Base-by-base conservation (phyloP, 164 flowering plant genomes). In the Nelumbo lutea region DNA sequence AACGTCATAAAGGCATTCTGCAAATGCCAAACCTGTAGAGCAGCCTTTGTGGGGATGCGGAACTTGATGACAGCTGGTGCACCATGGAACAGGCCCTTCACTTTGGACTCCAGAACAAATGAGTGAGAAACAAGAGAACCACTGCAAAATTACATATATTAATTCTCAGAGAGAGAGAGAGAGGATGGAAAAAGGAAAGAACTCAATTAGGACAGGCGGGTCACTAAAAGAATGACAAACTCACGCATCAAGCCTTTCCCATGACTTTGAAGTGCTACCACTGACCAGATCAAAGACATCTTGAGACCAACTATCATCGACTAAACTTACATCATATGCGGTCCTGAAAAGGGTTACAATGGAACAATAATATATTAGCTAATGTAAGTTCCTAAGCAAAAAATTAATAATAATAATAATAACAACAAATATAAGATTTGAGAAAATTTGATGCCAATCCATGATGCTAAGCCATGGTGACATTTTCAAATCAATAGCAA, bases 171-270 rank as follows among this genome's bases (percentile, higher is more conserved):
- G 27, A 27, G 27, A 27, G 27, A 27, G 57, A 3, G 4, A 50
- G 11, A 13, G 53, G 55, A 52, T 45, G 5, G 11, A 61, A 38
- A 57, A 40, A 15, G 66, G 38, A 51, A 52, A 0, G 15, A 59
- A 13, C 42, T 41, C 61, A 10, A 5, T 11, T 11, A 56, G 46
- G 61, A 9, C 45, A 15, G 1, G 5, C 2, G 13, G 15, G 39
- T 8, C 45, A 57, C 27, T 8, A 67, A 67, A 44, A 60, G 15
- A 66, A 42, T 43, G 13, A 41, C 50, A 56, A 46, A 88, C 97
- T 87, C 74, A 95, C 98, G 78, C 94, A 77, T 95, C 97, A 68
- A 95, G 93, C 77, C 88, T 86, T 73, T 95, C 97, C 97, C 97
- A 95, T 62, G 92, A 81, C 58, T 69, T 79, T 53, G 98, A 87